Evolutionary conservation across 345 rosid species (phyloP).

Genomic region (Eucalyptus virginea): DNA sequence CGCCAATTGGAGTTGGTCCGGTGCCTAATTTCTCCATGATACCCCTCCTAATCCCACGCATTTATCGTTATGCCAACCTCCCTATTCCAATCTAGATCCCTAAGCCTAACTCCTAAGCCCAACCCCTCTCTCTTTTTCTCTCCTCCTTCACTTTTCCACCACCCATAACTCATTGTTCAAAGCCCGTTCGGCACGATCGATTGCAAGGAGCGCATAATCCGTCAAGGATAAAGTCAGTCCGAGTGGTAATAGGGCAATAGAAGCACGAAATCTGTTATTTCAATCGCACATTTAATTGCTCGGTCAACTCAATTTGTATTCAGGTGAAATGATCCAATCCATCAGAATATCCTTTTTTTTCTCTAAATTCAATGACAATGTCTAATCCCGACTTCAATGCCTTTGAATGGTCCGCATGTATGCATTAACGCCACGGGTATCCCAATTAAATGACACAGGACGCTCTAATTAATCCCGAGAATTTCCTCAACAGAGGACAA

Average conservation of each 20-base stretch:
- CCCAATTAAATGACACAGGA: not conserved
- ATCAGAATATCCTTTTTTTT: not conserved
- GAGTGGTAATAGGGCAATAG: not conserved
- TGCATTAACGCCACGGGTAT: not conserved
- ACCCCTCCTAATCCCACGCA: not conserved
- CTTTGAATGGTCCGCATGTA: not conserved
- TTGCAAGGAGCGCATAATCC: not conserved
- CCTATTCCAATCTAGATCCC: not conserved
- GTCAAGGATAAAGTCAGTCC: not conserved
- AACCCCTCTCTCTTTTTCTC: not conserved
- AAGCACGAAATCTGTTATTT: not conserved
- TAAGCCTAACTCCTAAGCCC: not conserved
- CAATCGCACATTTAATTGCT: not conserved
- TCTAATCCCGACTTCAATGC: not conserved
- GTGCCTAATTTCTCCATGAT: not conserved
- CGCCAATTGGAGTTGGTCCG: not conserved
- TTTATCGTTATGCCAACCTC: not conserved
- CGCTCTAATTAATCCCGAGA: not conserved
- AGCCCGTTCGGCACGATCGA: not conserved
- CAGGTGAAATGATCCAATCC: not conserved
- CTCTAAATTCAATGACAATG: not conserved
- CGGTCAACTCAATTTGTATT: not conserved
- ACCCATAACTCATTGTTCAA: not conserved
- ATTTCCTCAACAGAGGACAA: not conserved
- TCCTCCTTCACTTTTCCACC: not conserved